Base-by-base conservation (phyloP, 2,329 filamentous ascomycete genomes). In the Beauveria pseudobassiana region DNA sequence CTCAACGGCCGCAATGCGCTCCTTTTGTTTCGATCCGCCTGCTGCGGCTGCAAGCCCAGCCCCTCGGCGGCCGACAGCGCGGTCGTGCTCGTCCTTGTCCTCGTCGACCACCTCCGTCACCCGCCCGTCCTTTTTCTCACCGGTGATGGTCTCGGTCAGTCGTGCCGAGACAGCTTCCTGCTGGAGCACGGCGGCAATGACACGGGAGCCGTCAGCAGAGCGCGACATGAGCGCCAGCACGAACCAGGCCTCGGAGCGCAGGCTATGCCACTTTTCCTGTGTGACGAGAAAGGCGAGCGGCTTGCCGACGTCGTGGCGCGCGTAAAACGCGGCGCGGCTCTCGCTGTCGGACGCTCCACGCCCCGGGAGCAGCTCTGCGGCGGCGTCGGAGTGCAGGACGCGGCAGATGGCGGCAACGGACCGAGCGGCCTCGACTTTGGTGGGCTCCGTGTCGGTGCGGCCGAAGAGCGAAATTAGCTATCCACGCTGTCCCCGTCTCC, bases 181-280 rank as follows among this genome's bases (percentile, higher is more conserved):
- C 10, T 75, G 69, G 50, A 86, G 70, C 1, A 79, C 70, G 14
- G 73, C 71, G 9, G 76, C 66, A 20, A 83, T 77, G 12, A 81
- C 71, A 2, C 70, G 67, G 2, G 81, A 79, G 8, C 83, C 83
- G 42, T 82, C 78, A 1, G 68, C 61, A 1, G 79, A 78, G 30
- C 83, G 77, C 46, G 79, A 78, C 78, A 87, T 82, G 40, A 87
- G 77, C 2, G 85, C 85, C 57, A 86, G 77, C 6, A 85, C 79
- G 64, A 87, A 87, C 79, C 84, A 83, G 3, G 80, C 78, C 68
- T 88, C 85, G 45, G 83, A 85, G 20, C 82, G 77, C 2, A 88
- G 74, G 2, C 80, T 76, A 0, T 83, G 82, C 77, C 84, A 87
- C 65, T 83, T 85, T 3, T 71, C 73, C 67, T 87, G 85, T 2